Evolutionary conservation across 768 basidiomycete species (phyloP), one percentile per base, ranked within the genome.

Genomic region (Kwoniella sp.): DNA sequence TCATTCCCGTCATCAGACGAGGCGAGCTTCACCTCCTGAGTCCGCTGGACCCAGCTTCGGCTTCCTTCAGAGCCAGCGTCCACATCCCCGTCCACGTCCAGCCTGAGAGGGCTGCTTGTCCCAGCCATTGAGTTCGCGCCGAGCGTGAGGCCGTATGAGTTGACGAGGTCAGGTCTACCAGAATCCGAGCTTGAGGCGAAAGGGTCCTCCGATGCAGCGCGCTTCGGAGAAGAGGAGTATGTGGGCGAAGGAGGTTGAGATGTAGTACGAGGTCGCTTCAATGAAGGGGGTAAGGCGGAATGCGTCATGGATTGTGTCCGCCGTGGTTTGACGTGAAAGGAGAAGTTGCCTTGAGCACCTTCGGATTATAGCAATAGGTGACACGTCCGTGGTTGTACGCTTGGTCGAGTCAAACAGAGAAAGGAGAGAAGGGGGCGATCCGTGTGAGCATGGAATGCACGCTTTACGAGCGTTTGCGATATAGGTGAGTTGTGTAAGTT

Each of bases 141-240:
- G 22, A 23, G 9, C 9, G 26, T 25, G 23, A 58, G 47, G 25
- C 37, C 23, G 15, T 12, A 47, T 29, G 58, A 56, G 28, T 55
- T 69, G 31, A 62, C 34, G 15, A 45, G 22, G 28, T 59, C 66
- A 7, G 55, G 29, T 54, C 58, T 59, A 11, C 52, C 58, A 20
- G 59, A 66, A 57, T 67, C 69, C 26, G 67, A 63, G 20, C 66
- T 67, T 13, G 63, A 57, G 48, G 61, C 13, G 51, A 55, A 67
- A 4, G 85, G 84, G 55, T 85, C 87, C 77, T 90, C 89, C 25
- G 91, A 90, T 61, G 86, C 86, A 22, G 90, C 85, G 68, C 92
- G 88, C 83, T 93, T 94, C 66, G 87, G 83, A 29, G 90, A 92
- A 26, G 80, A 81, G 12, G 74, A 72, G 9, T 72, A 74, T 11